phyloP scores from a whole-genome alignment of 176 grass and related monocot genomes.

The Ampelocalamus luodianensis region DNA sequence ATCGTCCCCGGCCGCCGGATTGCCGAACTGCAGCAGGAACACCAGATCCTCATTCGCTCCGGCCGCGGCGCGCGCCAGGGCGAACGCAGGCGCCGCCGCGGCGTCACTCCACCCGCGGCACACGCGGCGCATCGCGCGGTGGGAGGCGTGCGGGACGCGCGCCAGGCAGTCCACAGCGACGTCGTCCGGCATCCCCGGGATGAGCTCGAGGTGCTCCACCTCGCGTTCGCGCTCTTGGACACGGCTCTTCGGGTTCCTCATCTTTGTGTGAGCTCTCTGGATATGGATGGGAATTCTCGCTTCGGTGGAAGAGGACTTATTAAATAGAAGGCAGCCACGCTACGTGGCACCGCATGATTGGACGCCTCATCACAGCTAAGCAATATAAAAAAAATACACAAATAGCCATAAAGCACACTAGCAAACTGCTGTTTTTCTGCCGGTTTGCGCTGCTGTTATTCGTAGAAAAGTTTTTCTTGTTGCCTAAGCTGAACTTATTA shows the following conservation, averaged over 20 bases:
- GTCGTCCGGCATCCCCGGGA: constrained; percentile 84
- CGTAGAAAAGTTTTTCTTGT: not conserved
- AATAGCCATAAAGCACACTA: not conserved
- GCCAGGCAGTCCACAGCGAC: constrained; percentile 87
- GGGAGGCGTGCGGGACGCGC: constrained; percentile 62
- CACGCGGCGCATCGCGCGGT: constrained; percentile 60
- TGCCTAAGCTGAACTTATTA: too few species aligned
- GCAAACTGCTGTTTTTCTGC: constrained; percentile 16
- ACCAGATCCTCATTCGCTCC: constrained; percentile 54
- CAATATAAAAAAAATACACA: too few species aligned
- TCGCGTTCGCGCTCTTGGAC: too few species aligned
- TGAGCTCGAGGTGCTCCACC: constrained; percentile 67
- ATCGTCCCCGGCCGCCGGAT: constrained; percentile 28
- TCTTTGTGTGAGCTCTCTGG: not conserved
- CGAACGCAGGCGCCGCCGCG: constrained; percentile 45
- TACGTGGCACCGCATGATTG: not conserved
- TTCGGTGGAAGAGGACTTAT: not conserved
- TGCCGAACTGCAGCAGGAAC: constrained; percentile 47
- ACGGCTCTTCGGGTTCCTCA: constrained; percentile 40
- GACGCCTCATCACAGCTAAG: not conserved
- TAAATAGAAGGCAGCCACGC: constrained; percentile 20
- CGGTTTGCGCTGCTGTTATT: not conserved
- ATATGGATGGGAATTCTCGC: not conserved
- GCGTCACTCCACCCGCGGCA: constrained; percentile 71
- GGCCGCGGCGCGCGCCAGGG: constrained; percentile 37